Evolutionary conservation across 2,329 filamentous ascomycete genomes (phyloP), one percentile per base, ranked within the genome.

Genomic region (Biscogniauxia mediterranea): DNA sequence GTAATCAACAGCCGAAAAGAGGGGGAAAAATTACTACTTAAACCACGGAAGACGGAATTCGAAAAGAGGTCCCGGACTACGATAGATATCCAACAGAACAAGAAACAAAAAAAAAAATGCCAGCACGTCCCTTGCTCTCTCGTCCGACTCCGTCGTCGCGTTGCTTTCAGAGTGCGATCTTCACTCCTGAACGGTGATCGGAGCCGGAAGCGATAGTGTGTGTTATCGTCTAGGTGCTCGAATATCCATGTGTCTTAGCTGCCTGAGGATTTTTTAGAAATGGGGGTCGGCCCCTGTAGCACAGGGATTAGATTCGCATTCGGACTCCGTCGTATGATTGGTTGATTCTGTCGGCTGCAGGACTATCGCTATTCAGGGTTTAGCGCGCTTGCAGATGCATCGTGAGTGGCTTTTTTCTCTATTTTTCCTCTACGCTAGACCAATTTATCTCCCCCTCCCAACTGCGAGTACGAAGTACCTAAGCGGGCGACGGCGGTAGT

Each of bases 401-500:
- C 59, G 61, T 64, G 60, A 62, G 65, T 64, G 60, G 63, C 61
- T 64, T 63, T 61, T 61, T 54, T 52, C 52, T 52, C 60, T 61
- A 50, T 61, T 60, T 28, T n/a, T n/a, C 38, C 38, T n/a, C 38
- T 46, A n/a, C n/a, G n/a, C 13, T 15, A 46, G 17, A 3, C 38
- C 25, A 26, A 54, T 26, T 4, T 32, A 9, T 32, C 8, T 32
- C 2, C 13, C 17, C 17, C 15, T 5, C 13, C 17, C 4, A 5
- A n/a, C 17, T 46, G 38, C 38, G 17, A 46, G 38, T 46, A n/a
- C 38, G 3, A 46, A 32, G 28, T 32, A 32, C 28, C 28, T 32
- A 32, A 32, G 28, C 17, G 13, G 38, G 15, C 15, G 38, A 15
- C 38, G 38, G 38, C 38, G 38, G 38, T 46, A 15, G 13, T 7